phyloP scores from a whole-genome alignment of 164 flowering plant species.

The Nelumbo lutea region DNA sequence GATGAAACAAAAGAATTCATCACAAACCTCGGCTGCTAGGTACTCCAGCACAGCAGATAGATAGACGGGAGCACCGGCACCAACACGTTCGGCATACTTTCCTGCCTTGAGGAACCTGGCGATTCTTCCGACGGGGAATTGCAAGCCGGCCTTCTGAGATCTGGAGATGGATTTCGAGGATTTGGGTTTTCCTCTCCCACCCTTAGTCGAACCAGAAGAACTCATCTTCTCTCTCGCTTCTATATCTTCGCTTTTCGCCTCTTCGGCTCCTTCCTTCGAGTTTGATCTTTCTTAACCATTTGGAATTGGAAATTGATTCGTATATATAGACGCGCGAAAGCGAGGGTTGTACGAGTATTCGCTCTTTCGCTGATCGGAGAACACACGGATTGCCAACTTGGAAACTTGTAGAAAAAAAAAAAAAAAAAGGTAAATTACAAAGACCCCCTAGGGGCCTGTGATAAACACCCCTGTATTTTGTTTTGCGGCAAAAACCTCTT shows the following conservation, averaged over 20 bases:
- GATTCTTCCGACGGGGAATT: constrained; percentile 69
- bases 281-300: not conserved
- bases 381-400: constrained; percentile 17
- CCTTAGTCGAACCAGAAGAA: constrained; percentile 28
- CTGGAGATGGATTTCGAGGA: constrained; percentile 47
- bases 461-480: too few species aligned
- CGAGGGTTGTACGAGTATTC: not conserved
- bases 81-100: constrained; percentile 58
- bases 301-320: not conserved
- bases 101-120: constrained; percentile 65
- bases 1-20: not conserved
- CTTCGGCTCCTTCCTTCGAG: not conserved
- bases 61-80: constrained; percentile 62
- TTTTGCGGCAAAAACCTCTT: too few species aligned
- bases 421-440: too few species aligned
- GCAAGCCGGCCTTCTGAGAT: constrained; percentile 57
- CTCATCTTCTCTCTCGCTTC: constrained; percentile 19
- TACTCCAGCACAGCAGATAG: constrained; percentile 64
- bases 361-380: not conserved
- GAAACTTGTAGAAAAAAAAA: not conserved
- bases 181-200: constrained; percentile 56
- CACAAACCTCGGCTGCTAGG: constrained; percentile 55
- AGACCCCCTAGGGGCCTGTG: too few species aligned
- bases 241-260: not conserved
- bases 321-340: not conserved